These are phyloP conservation scores for Marasmius sp. DNA, from an alignment of 1,284 basidiomycete genomes.

Conservation along the genomic window DNA sequence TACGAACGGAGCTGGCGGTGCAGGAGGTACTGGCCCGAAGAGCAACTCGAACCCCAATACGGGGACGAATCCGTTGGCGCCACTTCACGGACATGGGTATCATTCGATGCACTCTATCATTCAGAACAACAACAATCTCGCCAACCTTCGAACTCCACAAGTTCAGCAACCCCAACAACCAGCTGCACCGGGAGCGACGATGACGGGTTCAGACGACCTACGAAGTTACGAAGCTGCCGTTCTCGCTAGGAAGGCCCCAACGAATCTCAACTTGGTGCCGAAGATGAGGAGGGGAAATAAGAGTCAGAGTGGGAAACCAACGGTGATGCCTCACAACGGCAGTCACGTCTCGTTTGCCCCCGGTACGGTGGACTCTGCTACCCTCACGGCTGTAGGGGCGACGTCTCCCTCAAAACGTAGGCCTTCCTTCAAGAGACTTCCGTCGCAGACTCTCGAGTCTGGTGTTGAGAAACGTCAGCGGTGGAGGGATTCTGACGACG, in stretches of 20 bases:
- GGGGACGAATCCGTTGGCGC: not conserved
- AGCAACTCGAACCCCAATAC: not conserved
- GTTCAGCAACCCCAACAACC: not conserved
- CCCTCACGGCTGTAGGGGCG: conserved; percentile 20
- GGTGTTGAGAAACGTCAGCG: conserved; percentile 52
- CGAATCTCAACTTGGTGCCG: conserved; percentile 45
- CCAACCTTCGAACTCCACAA: not conserved
- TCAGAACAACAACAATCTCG: conserved; percentile 1
- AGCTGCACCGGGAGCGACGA: conserved; percentile 25
- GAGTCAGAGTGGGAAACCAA: not conserved
- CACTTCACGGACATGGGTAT: not conserved
- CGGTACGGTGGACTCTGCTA: conserved; percentile 21
- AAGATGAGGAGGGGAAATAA: conserved; percentile 14
- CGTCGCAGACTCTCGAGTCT: conserved; percentile 69
- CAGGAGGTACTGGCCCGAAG: not conserved
- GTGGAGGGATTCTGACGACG: conserved; percentile 32
- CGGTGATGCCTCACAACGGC: not conserved
- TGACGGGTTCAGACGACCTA: conserved; percentile 56
- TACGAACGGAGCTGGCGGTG: conserved; percentile 14
- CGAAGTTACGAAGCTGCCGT: conserved; percentile 74
- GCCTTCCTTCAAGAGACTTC: conserved; percentile 69
- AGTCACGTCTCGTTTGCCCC: not conserved
- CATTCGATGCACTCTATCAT: conserved; percentile 15
- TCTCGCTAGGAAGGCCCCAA: conserved; percentile 63
- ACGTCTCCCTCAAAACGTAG: conserved; percentile 30